Conservation (phyloP, 495 filamentous ascomycete species). For the Glonium stellatum region DNA sequence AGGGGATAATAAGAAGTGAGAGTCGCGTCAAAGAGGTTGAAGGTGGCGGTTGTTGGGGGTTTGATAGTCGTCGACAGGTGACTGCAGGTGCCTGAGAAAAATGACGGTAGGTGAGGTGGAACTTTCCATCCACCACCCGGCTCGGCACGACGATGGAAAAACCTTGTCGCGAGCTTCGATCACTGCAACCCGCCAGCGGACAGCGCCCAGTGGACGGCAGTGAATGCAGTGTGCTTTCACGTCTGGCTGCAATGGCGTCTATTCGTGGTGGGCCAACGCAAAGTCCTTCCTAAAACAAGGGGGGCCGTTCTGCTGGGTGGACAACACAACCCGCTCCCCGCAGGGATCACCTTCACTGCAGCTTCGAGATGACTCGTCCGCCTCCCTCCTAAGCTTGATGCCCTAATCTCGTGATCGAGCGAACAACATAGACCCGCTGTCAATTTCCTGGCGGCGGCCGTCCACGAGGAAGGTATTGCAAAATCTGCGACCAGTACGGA, state of each 20-base stretch:
- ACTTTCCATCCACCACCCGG: conserved; percentile 9
- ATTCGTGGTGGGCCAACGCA: neutral
- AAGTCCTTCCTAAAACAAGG: neutral
- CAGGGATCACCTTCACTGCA: neutral
- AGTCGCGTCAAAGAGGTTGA: neutral
- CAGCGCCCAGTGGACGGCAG: neutral
- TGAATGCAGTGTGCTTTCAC: neutral
- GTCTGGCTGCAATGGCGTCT: neutral
- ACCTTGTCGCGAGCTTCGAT: neutral
- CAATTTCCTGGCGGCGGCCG: too few relatives aligned
- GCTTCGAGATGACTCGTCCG: neutral
- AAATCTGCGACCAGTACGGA: too few relatives aligned
- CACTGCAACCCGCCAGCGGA: neutral
- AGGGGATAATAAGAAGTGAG: neutral
- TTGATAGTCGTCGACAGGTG: conserved; percentile 8
- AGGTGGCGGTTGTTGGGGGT: conserved; percentile 6
- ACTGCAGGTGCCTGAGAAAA: conserved; percentile 19
- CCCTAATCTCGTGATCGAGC: too few relatives aligned
- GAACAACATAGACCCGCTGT: too few relatives aligned
- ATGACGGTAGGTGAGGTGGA: conserved; percentile 17
- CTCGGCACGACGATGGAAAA: conserved; percentile 1
- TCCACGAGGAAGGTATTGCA: too few relatives aligned
- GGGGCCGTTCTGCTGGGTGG: neutral
- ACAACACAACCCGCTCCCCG: neutral
- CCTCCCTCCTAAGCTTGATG: too few relatives aligned